Evolutionary conservation across 345 rosid species (phyloP).

Genomic region (Populus tremula): DNA sequence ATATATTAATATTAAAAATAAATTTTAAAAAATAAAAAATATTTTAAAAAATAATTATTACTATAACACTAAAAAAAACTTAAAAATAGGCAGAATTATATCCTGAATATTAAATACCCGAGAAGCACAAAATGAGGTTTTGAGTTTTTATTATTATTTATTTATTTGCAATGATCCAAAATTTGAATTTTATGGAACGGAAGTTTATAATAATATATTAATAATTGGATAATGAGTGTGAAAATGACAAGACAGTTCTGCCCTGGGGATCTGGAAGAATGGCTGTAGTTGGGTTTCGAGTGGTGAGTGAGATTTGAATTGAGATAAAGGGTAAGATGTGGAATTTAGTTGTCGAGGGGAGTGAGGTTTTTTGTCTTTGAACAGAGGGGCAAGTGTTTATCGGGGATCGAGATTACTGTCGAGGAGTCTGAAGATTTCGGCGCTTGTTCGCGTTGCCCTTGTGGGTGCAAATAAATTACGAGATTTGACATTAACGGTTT

Average conservation of each 20-base stretch:
- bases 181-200: conserved; percentile 3
- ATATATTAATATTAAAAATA: too few relatives aligned
- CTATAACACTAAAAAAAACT: too few relatives aligned
- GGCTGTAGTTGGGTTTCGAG: not conserved
- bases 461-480: not conserved
- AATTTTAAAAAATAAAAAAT: too few relatives aligned
- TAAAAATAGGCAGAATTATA: too few relatives aligned
- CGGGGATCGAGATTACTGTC: conserved; percentile 23
- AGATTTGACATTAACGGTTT: conserved; percentile 28
- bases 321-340: not conserved
- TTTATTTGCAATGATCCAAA: not conserved
- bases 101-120: too few relatives aligned
- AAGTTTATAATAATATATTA: not conserved
- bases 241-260: not conserved
- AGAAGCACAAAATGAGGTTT: too few relatives aligned
- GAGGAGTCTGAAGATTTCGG: conserved; percentile 27
- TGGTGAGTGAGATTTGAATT: not conserved
- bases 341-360: not conserved
- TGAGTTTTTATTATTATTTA: too few relatives aligned
- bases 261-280: not conserved
- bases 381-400: not conserved
- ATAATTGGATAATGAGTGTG: not conserved
- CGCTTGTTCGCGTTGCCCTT: conserved; percentile 1
- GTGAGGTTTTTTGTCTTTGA: not conserved
- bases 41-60: too few relatives aligned